These are phyloP conservation scores for Sugiyamaella pinicola DNA, from an alignment of 1,139 yeast genomes.

Conservation along the genomic window DNA sequence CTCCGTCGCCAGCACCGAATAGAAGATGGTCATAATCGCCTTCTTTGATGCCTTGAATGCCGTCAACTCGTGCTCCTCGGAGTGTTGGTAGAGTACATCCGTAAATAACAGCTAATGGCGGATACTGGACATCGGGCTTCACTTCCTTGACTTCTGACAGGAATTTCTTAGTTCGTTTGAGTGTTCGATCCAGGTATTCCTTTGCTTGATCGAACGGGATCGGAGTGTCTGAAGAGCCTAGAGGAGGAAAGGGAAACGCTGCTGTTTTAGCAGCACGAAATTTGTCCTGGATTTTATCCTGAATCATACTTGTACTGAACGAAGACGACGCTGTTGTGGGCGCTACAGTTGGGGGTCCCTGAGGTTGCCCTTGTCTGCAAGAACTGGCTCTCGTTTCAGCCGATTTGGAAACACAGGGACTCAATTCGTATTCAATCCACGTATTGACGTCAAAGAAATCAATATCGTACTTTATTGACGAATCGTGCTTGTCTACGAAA, in stretches of 20 bases:
- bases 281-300: conserved; percentile 14
- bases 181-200: conserved; percentile 62
- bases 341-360: neutral
- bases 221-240: neutral
- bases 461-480: conserved; percentile 60
- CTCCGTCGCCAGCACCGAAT: conserved; percentile 94
- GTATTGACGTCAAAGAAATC: conserved; percentile 79
- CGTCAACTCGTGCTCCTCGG: conserved; percentile 68
- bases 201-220: conserved; percentile 63
- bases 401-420: conserved; percentile 65
- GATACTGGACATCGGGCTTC: conserved; percentile 57
- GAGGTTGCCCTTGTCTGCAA: conserved; percentile 1
- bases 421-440: conserved; percentile 76
- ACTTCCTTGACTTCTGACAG: conserved; percentile 56
- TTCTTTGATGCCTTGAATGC: conserved; percentile 60
- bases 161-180: conserved; percentile 61
- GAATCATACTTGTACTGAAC: conserved; percentile 8
- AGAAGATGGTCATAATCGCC: conserved; percentile 77
- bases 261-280: conserved; percentile 17
- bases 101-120: conserved; percentile 80
- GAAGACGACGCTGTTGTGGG: neutral
- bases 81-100: conserved; percentile 85
- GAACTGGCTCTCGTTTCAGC: conserved; percentile 17
- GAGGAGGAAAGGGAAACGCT: neutral
- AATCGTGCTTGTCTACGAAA: conserved; percentile 59